phyloP scores from a whole-genome alignment of 306 rosid species.

The Cucurbita pepo region DNA sequence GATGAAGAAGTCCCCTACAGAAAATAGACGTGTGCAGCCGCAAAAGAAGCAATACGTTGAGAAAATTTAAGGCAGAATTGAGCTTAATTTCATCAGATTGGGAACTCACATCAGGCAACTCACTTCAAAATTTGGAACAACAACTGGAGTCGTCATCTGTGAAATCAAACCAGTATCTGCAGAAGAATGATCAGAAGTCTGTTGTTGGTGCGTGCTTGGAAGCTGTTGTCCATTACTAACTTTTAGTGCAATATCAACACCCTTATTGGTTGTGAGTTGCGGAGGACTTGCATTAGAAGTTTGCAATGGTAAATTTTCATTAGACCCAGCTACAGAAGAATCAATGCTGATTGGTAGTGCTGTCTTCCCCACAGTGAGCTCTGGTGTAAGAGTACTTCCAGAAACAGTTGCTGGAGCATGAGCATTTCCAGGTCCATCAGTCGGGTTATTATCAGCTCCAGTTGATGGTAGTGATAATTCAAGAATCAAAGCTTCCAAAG shows the following conservation, averaged over 20 bases:
- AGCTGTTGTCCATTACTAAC: constrained; percentile 12
- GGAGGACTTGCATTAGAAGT: constrained; percentile 15
- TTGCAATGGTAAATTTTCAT: constrained; percentile 10
- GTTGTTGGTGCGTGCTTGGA: constrained; percentile 17
- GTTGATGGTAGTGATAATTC: constrained; percentile 37
- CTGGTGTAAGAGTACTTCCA: constrained; percentile 8
- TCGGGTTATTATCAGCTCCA: constrained; percentile 2
- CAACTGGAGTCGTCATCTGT: constrained; percentile 10
- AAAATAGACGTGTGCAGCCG: constrained; percentile 3
- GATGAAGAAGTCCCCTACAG: constrained; percentile 18
- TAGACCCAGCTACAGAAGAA: constrained; percentile 15
- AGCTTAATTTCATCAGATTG: background rate
- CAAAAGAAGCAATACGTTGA: background rate
- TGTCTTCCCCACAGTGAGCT: constrained; percentile 11
- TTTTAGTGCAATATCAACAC: background rate
- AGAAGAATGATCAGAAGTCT: constrained; percentile 9
- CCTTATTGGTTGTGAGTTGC: constrained; percentile 8
- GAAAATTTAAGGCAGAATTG: constrained; percentile 1
- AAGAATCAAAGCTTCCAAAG: constrained; percentile 35
- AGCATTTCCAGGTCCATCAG: constrained; percentile 11
- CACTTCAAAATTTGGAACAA: constrained; percentile 31
- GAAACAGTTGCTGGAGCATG: constrained; percentile 15
- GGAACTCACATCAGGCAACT: constrained; percentile 5
- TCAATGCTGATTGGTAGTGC: constrained; percentile 7
- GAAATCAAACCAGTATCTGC: constrained; percentile 9